Conservation (phyloP, 305 asterid genomes). For the Fraxinus paxiana region DNA sequence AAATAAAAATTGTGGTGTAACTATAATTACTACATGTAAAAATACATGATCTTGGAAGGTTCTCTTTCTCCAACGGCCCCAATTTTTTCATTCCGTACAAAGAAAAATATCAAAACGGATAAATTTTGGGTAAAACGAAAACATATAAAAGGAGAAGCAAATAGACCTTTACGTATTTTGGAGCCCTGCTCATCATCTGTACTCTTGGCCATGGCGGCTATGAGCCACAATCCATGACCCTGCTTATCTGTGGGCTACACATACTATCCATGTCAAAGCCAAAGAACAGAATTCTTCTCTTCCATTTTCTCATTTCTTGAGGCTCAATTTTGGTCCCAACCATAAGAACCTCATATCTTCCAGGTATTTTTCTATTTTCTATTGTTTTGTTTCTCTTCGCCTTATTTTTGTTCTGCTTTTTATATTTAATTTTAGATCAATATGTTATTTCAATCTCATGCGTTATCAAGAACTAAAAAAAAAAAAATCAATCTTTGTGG, state of each 20-base stretch:
- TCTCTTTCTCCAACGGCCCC: background rate
- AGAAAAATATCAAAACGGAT: background rate
- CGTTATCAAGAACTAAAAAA: background rate
- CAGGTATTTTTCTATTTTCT: constrained; percentile 24
- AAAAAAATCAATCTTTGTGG: background rate
- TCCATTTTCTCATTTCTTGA: constrained; percentile 23
- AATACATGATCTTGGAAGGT: background rate
- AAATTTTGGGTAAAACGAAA: background rate
- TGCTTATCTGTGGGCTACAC: constrained; percentile 9
- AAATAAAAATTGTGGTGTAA: background rate
- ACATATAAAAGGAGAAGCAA: background rate
- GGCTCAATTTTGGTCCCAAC: constrained; percentile 26
- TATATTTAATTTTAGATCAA: background rate
- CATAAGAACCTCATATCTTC: constrained; percentile 23
- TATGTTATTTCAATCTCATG: background rate
- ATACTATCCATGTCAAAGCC: constrained; percentile 19
- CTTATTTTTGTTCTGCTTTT: constrained; percentile 19
- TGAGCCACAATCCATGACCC: constrained; percentile 1
- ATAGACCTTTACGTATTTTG: background rate
- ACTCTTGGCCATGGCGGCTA: background rate
- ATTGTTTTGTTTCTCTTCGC: background rate
- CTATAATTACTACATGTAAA: background rate
- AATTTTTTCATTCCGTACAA: background rate
- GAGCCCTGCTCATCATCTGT: background rate
- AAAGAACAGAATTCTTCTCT: constrained; percentile 22